A percentile compares a stretch with the other conserved stretches of the same genome.
These are phyloP conservation scores for Malassezia nana DNA, from an alignment of 1,284 basidiomycete species.

Conservation along the genomic window DNA sequence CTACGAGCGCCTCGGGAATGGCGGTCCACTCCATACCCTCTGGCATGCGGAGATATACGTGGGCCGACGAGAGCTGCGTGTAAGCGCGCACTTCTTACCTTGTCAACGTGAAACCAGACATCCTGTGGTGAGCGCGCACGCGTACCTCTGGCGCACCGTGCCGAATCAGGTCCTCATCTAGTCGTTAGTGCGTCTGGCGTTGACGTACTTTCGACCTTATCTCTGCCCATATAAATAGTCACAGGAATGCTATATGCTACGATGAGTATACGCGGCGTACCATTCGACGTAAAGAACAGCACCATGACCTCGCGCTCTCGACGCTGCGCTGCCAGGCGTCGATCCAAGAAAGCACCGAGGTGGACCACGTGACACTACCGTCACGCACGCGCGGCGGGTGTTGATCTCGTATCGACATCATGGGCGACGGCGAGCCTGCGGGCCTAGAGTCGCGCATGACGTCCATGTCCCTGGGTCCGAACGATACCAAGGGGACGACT, in stretches of 20 bases:
- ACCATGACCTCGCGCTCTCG: conserved; percentile 51
- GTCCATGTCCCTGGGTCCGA: conserved; percentile 7
- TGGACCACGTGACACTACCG: neutral
- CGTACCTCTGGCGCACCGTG: conserved; percentile 57
- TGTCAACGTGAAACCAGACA: conserved; percentile 57
- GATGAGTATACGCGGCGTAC: conserved; percentile 25
- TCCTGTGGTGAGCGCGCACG: conserved; percentile 15
- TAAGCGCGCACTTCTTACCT: conserved; percentile 24
- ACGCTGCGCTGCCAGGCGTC: neutral
- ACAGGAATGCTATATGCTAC: conserved; percentile 57
- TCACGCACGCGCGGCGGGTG: conserved; percentile 1
- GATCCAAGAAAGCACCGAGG: neutral
- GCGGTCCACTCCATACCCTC: conserved; percentile 69
- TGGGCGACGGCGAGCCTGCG: conserved; percentile 1
- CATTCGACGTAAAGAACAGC: conserved; percentile 55
- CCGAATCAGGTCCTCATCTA: conserved; percentile 21
- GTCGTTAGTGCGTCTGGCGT: neutral
- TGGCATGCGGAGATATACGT: conserved; percentile 69
- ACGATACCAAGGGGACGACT: neutral
- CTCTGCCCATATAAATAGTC: conserved; percentile 82
- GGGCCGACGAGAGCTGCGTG: conserved; percentile 34
- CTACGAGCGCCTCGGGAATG: conserved; percentile 68
- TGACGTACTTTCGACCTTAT: conserved; percentile 55
- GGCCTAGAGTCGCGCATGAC: conserved; percentile 15
- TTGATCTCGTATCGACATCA: conserved; percentile 11